These are phyloP conservation scores for Geranium brycei DNA, from an alignment of 345 rosid species.

Conservation along the genomic window DNA sequence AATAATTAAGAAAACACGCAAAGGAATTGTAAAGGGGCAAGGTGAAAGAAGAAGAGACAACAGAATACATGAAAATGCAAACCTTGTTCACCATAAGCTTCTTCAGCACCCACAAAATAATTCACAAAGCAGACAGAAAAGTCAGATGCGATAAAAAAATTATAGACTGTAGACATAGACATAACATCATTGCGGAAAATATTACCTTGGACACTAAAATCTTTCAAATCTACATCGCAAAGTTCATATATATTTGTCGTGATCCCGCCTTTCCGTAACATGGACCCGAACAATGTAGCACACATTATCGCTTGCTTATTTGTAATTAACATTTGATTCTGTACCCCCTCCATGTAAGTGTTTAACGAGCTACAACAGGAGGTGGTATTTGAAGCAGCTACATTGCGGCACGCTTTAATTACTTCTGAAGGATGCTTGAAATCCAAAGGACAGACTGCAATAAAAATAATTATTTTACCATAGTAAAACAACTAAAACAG, in stretches of 20 bases:
- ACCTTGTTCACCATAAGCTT: conserved; percentile 90
- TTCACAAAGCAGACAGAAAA: conserved; percentile 16
- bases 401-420: conserved; percentile 67
- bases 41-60: background rate
- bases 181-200: background rate
- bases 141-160: conserved; percentile 7
- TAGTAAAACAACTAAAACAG: conserved; percentile 7
- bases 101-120: conserved; percentile 14
- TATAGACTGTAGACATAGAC: conserved; percentile 7
- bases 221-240: conserved; percentile 93
- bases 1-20: background rate
- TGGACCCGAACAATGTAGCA: conserved; percentile 72
- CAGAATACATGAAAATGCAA: conserved; percentile 7
- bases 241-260: conserved; percentile 80
- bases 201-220: conserved; percentile 85
- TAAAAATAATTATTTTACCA: background rate
- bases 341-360: conserved; percentile 65
- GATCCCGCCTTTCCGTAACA: conserved; percentile 73
- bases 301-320: conserved; percentile 93
- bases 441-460: conserved; percentile 87
- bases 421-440: conserved; percentile 70
- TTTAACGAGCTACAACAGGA: conserved; percentile 87
- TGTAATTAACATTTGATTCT: conserved; percentile 87
- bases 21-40: background rate
- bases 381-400: conserved; percentile 88